A percentile compares a stretch with the other conserved stretches of the same genome.
Evolutionary conservation across 495 filamentous ascomycete genomes (phyloP).

Genomic region (Neurospora tetrasperma): DNA sequence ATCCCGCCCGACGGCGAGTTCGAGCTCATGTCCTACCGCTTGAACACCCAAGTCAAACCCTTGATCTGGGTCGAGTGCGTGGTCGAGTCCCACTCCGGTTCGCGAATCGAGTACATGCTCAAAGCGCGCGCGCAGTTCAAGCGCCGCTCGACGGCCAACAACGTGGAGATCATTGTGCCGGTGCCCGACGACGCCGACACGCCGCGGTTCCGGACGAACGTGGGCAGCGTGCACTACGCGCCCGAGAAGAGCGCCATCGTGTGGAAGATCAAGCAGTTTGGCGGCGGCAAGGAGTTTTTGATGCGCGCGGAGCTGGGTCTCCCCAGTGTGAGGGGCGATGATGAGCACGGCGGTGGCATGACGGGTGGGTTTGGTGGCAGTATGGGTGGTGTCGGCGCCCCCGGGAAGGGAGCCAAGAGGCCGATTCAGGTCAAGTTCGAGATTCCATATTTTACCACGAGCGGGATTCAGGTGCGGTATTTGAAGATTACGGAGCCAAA

Average conservation of each 20-base stretch:
- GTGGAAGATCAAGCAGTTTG: constrained; percentile 99
- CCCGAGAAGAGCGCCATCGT: constrained; percentile 96
- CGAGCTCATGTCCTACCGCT: constrained; percentile 97
- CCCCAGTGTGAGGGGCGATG: constrained; percentile 90
- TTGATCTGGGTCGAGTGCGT: constrained; percentile 98
- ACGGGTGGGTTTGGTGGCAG: constrained; percentile 93
- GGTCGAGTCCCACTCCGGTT: constrained; percentile 89
- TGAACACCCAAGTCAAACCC: constrained; percentile 98
- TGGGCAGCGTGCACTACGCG: constrained; percentile 96
- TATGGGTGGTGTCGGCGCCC: constrained; percentile 64
- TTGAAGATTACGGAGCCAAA: constrained; percentile 99
- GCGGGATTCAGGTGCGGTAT: constrained; percentile 95
- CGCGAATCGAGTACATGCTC: constrained; percentile 95
- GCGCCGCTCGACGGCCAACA: constrained; percentile 93
- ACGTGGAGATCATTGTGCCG: constrained; percentile 94
- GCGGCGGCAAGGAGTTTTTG: constrained; percentile 94
- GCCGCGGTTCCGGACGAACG: constrained; percentile 93
- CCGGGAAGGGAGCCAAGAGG: constrained; percentile 75
- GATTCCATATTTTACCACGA: constrained; percentile 98
- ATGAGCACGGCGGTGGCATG: constrained; percentile 93
- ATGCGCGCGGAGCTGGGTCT: constrained; percentile 98
- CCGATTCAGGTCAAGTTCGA: constrained; percentile 99
- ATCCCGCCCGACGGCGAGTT: constrained; percentile 98
- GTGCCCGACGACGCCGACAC: constrained; percentile 97
- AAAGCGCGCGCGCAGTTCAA: constrained; percentile 99